Percentiles rank a stretch among this genome's conserved stretches.
phyloP scores from a whole-genome alignment of 768 basidiomycete genomes.

The Tulasnella sp. region DNA sequence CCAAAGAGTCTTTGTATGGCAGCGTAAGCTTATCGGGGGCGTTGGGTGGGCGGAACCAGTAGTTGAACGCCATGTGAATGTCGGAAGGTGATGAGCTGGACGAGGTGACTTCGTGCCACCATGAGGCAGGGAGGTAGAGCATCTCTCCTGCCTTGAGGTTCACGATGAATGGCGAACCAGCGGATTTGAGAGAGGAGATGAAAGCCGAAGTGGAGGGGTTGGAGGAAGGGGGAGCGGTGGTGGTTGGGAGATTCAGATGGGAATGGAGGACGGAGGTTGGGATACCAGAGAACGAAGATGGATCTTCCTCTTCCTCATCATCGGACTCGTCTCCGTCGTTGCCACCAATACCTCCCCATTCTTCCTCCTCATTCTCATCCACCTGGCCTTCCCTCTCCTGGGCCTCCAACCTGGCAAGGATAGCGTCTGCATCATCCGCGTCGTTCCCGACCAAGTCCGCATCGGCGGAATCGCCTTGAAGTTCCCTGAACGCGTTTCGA shows the following conservation, averaged over 20 bases:
- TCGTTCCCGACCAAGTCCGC: too few relatives aligned
- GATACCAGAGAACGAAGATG: conserved; percentile 4
- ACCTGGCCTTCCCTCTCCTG: background rate
- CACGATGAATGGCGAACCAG: background rate
- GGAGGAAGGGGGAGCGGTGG: background rate
- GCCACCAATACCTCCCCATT: conserved; percentile 1
- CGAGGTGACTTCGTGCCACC: conserved; percentile 13
- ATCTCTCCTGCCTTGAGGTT: conserved; percentile 2
- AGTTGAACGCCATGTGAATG: conserved; percentile 3
- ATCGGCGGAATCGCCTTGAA: background rate
- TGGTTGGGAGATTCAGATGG: conserved; percentile 1
- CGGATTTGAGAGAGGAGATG: background rate
- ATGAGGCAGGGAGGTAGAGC: conserved; percentile 8
- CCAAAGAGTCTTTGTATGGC: background rate
- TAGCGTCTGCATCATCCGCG: background rate
- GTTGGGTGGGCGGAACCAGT: conserved; percentile 5
- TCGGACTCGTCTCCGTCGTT: background rate
- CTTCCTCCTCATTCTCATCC: background rate
- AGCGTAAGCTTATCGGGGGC: background rate
- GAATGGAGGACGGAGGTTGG: conserved; percentile 3
- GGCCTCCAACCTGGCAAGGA: background rate
- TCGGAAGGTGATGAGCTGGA: background rate
- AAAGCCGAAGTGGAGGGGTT: background rate
- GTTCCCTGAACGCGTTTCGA: background rate
- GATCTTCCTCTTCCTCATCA: background rate